A percentile compares a stretch with the other conserved stretches of the same genome.
These are phyloP conservation scores for Ramichloridium luteum DNA, from an alignment of 2,329 filamentous ascomycete genomes.

Conservation along the genomic window DNA sequence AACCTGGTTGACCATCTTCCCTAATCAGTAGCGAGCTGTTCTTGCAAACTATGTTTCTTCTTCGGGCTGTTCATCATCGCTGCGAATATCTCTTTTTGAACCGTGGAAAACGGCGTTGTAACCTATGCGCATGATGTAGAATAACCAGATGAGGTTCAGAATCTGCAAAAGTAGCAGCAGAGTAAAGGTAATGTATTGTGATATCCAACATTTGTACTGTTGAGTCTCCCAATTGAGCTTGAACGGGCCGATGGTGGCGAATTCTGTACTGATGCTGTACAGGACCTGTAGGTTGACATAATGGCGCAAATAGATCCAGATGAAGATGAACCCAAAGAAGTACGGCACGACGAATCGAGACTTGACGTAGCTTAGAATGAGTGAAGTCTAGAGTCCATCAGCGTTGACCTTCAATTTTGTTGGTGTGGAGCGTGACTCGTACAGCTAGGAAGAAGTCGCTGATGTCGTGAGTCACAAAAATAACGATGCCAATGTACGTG, in stretches of 20 bases:
- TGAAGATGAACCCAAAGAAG: not conserved
- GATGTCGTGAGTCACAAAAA: conserved; percentile 1
- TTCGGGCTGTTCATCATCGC: conserved; percentile 63
- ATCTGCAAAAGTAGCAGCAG: conserved; percentile 58
- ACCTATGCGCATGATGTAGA: conserved; percentile 61
- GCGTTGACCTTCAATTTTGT: no score
- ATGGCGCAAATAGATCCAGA: not conserved
- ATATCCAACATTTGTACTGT: conserved; percentile 65
- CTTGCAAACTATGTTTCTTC: no score
- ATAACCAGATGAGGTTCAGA: conserved; percentile 72
- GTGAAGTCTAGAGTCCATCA: no score
- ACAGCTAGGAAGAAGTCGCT: not conserved
- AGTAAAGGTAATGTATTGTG: conserved; percentile 52
- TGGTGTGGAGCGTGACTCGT: no score
- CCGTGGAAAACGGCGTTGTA: conserved; percentile 54
- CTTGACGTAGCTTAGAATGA: not conserved
- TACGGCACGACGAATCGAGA: not conserved
- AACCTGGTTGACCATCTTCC: no score
- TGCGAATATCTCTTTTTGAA: conserved; percentile 56
- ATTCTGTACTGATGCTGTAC: conserved; percentile 34
- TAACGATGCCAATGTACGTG: not conserved
- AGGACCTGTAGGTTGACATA: conserved; percentile 1
- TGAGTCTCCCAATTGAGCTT: conserved; percentile 62
- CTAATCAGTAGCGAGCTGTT: no score
- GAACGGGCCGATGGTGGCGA: conserved; percentile 60